Percentiles rank a stretch among this genome's conserved stretches.
phyloP scores from a whole-genome alignment of 2,329 filamentous ascomycete species.

The Emmonsia crescens region DNA sequence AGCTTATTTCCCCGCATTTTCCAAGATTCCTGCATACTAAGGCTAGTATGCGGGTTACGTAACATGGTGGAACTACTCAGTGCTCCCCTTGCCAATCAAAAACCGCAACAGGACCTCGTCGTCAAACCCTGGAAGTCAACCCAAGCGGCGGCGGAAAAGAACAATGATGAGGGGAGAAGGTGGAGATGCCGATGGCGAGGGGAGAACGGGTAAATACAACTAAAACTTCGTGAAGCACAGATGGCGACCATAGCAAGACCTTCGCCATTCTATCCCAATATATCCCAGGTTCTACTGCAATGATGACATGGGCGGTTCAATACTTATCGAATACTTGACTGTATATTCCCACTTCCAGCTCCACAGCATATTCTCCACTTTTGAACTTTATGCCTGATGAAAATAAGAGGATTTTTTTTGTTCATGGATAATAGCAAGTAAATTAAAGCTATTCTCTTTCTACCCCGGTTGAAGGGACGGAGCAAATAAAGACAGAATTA shows the following conservation, averaged over 20 bases:
- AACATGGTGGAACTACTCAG: not conserved
- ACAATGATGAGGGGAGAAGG: not conserved
- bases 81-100: not conserved
- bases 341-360: not conserved
- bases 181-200: not conserved
- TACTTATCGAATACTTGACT: not conserved
- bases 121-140: no score
- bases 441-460: not conserved
- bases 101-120: not conserved
- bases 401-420: not conserved
- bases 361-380: not conserved
- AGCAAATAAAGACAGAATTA: not conserved
- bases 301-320: not conserved
- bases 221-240: not conserved
- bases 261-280: not conserved
- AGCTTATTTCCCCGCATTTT: not conserved
- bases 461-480: not conserved
- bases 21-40: no score
- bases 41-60: no score
- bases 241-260: not conserved
- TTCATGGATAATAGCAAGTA: not conserved
- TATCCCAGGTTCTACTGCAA: not conserved
- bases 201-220: not conserved
- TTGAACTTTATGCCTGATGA: not conserved
- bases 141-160: no score